These are phyloP conservation scores for Penicillium malachiteum DNA, from an alignment of 495 filamentous ascomycete species.

Conservation along the genomic window DNA sequence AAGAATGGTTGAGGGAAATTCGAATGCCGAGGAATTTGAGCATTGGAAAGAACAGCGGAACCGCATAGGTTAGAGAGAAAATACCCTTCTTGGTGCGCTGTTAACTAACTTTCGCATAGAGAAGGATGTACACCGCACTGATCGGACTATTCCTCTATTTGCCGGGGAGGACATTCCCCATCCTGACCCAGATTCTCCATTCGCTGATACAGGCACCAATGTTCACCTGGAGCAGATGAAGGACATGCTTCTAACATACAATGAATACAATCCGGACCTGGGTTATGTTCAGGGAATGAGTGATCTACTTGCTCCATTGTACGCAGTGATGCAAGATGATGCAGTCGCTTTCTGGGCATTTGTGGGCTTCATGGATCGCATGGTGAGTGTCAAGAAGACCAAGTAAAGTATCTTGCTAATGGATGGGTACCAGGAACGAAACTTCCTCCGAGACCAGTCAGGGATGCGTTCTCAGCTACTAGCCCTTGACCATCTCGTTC, in stretches of 20 bases:
- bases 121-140: conserved; percentile 97
- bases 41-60: conserved; percentile 95
- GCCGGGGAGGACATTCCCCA: conserved; percentile 97
- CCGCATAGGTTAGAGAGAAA: conserved; percentile 72
- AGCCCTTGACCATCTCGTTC: conserved; percentile 87
- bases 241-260: conserved; percentile 97
- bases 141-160: conserved; percentile 88
- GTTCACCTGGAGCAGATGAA: conserved; percentile 98
- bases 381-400: conserved; percentile 46
- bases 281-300: conserved; percentile 99
- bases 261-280: conserved; percentile 89
- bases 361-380: conserved; percentile 92
- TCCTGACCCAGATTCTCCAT: conserved; percentile 94
- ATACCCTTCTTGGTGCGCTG: neutral
- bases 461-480: conserved; percentile 92
- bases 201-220: conserved; percentile 86
- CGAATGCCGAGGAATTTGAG: conserved; percentile 73
- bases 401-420: conserved; percentile 2
- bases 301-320: conserved; percentile 91
- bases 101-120: conserved; percentile 54
- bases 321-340: conserved; percentile 95
- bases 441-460: conserved; percentile 92
- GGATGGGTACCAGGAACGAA: conserved; percentile 63
- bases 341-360: conserved; percentile 97
- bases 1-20: conserved; percentile 76